Conservation (phyloP, 768 basidiomycete genomes). For the Mycena rebaudengoi region DNA sequence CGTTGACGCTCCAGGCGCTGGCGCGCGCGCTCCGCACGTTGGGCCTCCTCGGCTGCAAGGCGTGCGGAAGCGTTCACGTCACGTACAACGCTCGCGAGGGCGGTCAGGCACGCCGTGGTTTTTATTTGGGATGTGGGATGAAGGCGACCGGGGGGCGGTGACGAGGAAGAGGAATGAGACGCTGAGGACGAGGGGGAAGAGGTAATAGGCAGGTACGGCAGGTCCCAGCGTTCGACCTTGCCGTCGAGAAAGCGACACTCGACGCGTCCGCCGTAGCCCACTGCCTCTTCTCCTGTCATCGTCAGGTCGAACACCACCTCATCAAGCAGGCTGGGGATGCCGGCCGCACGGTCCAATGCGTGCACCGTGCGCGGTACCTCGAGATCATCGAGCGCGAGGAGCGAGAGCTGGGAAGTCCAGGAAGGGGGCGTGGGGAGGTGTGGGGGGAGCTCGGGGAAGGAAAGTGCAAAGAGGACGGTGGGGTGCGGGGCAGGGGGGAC, state of each 20-base stretch:
- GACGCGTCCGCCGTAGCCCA: slow-evolving; percentile 52
- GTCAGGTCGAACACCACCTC: slow-evolving; percentile 72
- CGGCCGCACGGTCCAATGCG: slow-evolving; percentile 59
- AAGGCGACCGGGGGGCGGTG: no score
- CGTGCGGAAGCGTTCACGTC: slow-evolving; percentile 64
- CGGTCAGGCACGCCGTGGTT: slow-evolving; percentile 48
- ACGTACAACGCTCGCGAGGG: slow-evolving; percentile 58
- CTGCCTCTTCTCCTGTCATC: no score
- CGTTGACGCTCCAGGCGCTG: slow-evolving; percentile 32
- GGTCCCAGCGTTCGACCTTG: slow-evolving; percentile 55
- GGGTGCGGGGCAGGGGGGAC: slow-evolving; percentile 58
- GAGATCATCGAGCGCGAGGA: slow-evolving; percentile 56
- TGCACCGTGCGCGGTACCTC: slow-evolving; percentile 54
- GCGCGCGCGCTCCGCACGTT: slow-evolving; percentile 29
- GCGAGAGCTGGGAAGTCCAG: slow-evolving; percentile 64
- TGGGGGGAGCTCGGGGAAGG: slow-evolving; percentile 52
- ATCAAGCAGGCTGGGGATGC: slow-evolving; percentile 60
- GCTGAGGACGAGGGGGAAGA: no score
- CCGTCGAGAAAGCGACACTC: slow-evolving; percentile 69
- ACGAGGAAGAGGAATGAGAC: no score
- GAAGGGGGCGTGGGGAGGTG: slow-evolving; percentile 55
- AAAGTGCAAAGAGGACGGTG: slow-evolving; percentile 60
- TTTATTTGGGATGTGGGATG: no score
- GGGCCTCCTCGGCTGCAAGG: slow-evolving; percentile 43
- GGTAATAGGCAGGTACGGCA: no score